Percentiles rank a stretch among this genome's conserved stretches.
phyloP scores from a whole-genome alignment of 2,329 filamentous ascomycete species.

The Clarireedia monteithiana region DNA sequence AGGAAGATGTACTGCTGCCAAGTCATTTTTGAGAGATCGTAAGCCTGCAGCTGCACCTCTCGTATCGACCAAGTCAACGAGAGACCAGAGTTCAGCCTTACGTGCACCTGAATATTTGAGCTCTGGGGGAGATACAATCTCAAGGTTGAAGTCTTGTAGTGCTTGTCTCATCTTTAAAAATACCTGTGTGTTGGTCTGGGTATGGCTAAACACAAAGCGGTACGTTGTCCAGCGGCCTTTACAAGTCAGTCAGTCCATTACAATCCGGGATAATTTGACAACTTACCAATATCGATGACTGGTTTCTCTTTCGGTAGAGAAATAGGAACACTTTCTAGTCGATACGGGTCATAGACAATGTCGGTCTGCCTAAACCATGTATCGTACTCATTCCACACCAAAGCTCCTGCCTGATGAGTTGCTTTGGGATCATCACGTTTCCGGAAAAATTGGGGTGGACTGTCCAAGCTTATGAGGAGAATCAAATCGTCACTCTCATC shows the following conservation, averaged over 20 bases:
- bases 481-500: conserved; percentile 28
- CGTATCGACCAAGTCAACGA: conserved; percentile 27
- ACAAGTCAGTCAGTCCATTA: conserved; percentile 6
- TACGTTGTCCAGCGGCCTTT: conserved; percentile 57
- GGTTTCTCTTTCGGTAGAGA: conserved; percentile 40
- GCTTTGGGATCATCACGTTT: conserved; percentile 24
- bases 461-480: conserved; percentile 41
- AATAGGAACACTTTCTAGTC: conserved; percentile 31
- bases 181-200: conserved; percentile 17
- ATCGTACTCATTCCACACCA: conserved; percentile 47
- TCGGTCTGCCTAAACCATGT: conserved; percentile 58
- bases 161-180: conserved; percentile 19
- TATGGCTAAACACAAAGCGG: conserved; percentile 38
- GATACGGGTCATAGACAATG: conserved; percentile 40
- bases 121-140: conserved; percentile 34
- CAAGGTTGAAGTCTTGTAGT: conserved; percentile 67
- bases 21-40: conserved; percentile 12
- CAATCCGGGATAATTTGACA: not conserved
- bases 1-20: conserved; percentile 38
- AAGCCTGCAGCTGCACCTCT: conserved; percentile 14
- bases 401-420: conserved; percentile 35
- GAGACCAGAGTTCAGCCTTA: conserved; percentile 36
- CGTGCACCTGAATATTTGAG: conserved; percentile 36
- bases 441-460: conserved; percentile 34
- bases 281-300: conserved; percentile 48